These are phyloP conservation scores for Letharia lupina DNA, from an alignment of 495 filamentous ascomycete species.

Conservation along the genomic window DNA sequence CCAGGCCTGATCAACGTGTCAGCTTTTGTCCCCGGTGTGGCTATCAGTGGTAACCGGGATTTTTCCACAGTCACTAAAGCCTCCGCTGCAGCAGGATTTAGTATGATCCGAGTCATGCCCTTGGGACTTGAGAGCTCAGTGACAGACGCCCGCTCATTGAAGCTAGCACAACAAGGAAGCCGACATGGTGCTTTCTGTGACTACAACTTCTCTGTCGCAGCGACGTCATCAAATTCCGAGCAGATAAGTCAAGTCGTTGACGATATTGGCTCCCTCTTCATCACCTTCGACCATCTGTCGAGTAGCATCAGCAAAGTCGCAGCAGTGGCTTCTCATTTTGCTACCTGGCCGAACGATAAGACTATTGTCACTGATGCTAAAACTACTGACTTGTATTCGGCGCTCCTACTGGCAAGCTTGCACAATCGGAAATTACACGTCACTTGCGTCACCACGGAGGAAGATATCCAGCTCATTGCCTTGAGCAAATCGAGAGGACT, in stretches of 20 bases:
- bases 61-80: slow-evolving; percentile 64
- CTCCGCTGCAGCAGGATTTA: slow-evolving; percentile 71
- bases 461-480: slow-evolving; percentile 73
- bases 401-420: slow-evolving; percentile 70
- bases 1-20: slow-evolving; percentile 74
- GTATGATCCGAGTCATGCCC: slow-evolving; percentile 77
- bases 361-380: slow-evolving; percentile 81
- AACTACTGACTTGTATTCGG: slow-evolving; percentile 72
- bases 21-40: slow-evolving; percentile 69
- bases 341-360: slow-evolving; percentile 71
- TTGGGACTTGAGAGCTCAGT: slow-evolving; percentile 64
- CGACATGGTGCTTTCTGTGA: slow-evolving; percentile 62
- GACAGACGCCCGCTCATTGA: slow-evolving; percentile 62
- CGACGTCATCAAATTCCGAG: slow-evolving; percentile 66
- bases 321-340: slow-evolving; percentile 72
- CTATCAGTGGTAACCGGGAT: slow-evolving; percentile 54
- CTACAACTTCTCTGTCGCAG: slow-evolving; percentile 79
- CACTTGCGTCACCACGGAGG: slow-evolving; percentile 71
- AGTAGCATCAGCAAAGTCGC: slow-evolving; percentile 84
- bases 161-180: slow-evolving; percentile 67
- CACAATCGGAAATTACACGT: slow-evolving; percentile 80
- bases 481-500: slow-evolving; percentile 76
- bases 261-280: slow-evolving; percentile 77
- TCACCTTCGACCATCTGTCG: slow-evolving; percentile 80
- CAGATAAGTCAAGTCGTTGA: slow-evolving; percentile 63